These are phyloP conservation scores for Eucalyptus sp. DNA, from an alignment of 345 rosid species.

Conservation along the genomic window DNA sequence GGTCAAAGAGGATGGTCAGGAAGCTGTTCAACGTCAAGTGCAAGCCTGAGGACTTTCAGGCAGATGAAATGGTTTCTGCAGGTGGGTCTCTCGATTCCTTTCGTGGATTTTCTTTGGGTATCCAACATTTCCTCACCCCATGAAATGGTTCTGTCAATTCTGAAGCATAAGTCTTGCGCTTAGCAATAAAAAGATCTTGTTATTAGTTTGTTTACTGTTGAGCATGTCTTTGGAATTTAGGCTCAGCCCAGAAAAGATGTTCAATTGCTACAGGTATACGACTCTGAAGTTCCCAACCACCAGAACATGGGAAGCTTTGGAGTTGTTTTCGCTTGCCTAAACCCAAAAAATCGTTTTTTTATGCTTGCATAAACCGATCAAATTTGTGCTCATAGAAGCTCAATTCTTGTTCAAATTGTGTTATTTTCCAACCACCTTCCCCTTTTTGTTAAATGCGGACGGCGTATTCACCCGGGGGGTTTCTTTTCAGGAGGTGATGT, in stretches of 20 bases:
- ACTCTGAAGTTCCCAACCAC: not conserved
- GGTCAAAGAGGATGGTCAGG: conserved; percentile 91
- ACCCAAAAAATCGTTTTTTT: not conserved
- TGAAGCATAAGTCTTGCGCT: not conserved
- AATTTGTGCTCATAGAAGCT: not conserved
- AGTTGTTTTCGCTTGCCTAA: not conserved
- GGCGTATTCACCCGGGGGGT: not conserved
- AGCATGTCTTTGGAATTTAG: not conserved
- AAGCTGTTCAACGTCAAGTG: conserved; percentile 90
- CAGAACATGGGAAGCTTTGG: not conserved
- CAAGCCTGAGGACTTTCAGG: conserved; percentile 79
- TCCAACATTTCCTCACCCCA: not conserved
- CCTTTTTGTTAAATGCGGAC: not conserved
- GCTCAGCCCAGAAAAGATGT: not conserved
- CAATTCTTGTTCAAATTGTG: not conserved
- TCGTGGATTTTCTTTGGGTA: not conserved
- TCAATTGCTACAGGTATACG: not conserved
- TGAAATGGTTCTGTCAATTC: not conserved
- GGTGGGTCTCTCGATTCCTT: conserved; percentile 22
- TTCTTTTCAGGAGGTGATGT: conserved; percentile 44
- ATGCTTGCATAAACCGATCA: not conserved
- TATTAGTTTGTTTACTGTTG: not conserved
- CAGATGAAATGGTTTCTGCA: conserved; percentile 56
- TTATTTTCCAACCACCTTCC: not conserved
- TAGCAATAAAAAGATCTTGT: not conserved